Conservation (phyloP, 495 filamentous ascomycete genomes). For the Hyaloscypha bicolor region DNA sequence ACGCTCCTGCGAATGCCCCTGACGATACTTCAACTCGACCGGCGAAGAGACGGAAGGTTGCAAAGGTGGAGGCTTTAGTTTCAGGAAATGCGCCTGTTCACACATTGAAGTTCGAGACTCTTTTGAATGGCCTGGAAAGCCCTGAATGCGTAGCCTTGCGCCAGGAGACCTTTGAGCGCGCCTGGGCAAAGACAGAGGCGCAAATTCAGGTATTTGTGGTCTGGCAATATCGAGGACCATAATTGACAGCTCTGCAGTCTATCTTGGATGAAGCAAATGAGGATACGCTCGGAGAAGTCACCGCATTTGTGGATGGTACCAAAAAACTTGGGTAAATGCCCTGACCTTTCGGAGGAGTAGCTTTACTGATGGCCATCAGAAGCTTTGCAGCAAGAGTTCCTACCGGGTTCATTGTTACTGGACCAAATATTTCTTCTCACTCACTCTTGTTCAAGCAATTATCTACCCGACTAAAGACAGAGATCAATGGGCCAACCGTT, state of each 20-base stretch:
- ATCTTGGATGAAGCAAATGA: constrained; percentile 67
- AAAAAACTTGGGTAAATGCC: constrained; percentile 27
- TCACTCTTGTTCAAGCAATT: constrained; percentile 71
- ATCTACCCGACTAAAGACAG: constrained; percentile 50
- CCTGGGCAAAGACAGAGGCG: constrained; percentile 69
- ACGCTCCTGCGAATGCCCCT: constrained; percentile 50
- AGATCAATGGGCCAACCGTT: constrained; percentile 59
- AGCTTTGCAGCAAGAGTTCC: constrained; percentile 56
- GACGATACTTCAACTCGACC: constrained; percentile 49
- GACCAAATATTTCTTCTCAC: constrained; percentile 84
- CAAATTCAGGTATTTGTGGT: constrained; percentile 62
- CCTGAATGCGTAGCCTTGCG: constrained; percentile 53
- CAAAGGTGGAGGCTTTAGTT: constrained; percentile 31
- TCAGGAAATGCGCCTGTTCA: constrained; percentile 23
- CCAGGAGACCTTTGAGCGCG: constrained; percentile 60
- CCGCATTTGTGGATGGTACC: constrained; percentile 61
- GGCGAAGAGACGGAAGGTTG: constrained; percentile 64
- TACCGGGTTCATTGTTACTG: constrained; percentile 79
- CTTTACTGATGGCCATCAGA: background rate
- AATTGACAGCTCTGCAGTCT: constrained; percentile 34
- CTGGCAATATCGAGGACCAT: background rate
- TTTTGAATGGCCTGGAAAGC: constrained; percentile 65
- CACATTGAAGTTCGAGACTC: constrained; percentile 51
- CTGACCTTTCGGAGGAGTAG: background rate
- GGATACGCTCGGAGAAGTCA: constrained; percentile 62